These are phyloP conservation scores for Penicillium sp. DNA, from an alignment of 2,329 filamentous ascomycete species.

Conservation along the genomic window DNA sequence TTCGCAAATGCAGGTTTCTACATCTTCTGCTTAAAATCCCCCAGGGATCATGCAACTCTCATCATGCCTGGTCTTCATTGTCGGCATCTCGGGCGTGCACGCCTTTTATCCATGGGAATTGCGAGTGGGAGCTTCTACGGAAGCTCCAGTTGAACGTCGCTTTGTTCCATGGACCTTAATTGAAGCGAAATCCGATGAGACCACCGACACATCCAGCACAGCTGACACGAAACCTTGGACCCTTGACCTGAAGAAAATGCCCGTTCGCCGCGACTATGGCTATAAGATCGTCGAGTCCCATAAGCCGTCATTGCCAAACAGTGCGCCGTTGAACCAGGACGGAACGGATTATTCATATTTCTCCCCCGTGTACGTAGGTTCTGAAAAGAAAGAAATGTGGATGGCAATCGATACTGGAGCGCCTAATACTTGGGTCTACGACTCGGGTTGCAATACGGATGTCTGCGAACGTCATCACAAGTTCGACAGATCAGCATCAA, in stretches of 20 bases:
- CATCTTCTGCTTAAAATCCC: slow-evolving; percentile 8
- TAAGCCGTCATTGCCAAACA: slow-evolving; percentile 44
- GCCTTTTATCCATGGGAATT: slow-evolving; percentile 46
- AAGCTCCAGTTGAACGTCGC: slow-evolving; percentile 23
- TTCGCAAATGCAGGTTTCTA: slow-evolving; percentile 7
- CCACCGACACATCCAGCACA: not conserved
- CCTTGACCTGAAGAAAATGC: slow-evolving; percentile 40
- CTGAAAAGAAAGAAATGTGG: slow-evolving; percentile 50
- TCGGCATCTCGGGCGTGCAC: slow-evolving; percentile 33
- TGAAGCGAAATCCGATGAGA: slow-evolving; percentile 12
- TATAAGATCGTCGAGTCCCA: slow-evolving; percentile 47
- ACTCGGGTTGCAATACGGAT: slow-evolving; percentile 61
- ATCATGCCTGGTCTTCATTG: slow-evolving; percentile 34
- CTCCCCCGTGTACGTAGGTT: slow-evolving; percentile 50
- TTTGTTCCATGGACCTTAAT: slow-evolving; percentile 34
- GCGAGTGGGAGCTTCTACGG: slow-evolving; percentile 18
- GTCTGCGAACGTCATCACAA: slow-evolving; percentile 69
- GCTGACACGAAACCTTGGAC: slow-evolving; percentile 24
- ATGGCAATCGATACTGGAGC: slow-evolving; percentile 56
- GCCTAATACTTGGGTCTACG: slow-evolving; percentile 80
- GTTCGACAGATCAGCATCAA: slow-evolving; percentile 66
- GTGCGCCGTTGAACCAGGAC: slow-evolving; percentile 53
- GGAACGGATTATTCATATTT: slow-evolving; percentile 57
- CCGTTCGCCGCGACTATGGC: slow-evolving; percentile 47
- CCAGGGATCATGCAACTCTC: slow-evolving; percentile 37